These are phyloP conservation scores for Lactarius deliciosus DNA, from an alignment of 768 basidiomycete genomes.

Conservation along the genomic window DNA sequence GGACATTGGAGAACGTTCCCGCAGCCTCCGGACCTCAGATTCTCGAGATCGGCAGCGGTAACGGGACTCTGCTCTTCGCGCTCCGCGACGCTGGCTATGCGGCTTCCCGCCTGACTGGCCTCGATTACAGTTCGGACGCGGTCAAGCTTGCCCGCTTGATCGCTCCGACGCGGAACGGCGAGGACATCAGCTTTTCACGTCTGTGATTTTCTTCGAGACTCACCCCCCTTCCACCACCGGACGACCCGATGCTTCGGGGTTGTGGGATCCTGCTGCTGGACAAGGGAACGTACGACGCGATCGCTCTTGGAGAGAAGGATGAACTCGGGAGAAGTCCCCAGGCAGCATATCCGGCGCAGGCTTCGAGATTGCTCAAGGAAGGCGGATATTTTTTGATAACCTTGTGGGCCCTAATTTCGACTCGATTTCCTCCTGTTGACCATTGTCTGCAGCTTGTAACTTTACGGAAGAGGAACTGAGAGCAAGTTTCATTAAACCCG, in stretches of 20 bases:
- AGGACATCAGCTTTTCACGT: conserved; percentile 52
- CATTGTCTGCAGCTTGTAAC: conserved; percentile 55
- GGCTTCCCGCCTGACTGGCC: conserved; percentile 51
- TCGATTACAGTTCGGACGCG: conserved; percentile 78
- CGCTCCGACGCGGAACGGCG: conserved; percentile 43
- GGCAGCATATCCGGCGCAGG: conserved; percentile 57
- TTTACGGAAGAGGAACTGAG: conserved; percentile 79
- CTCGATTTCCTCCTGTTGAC: not conserved
- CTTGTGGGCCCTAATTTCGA: conserved; percentile 51
- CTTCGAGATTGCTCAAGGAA: conserved; percentile 56
- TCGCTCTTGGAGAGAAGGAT: conserved; percentile 66
- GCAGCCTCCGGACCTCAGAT: conserved; percentile 48
- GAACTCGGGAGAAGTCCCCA: conserved; percentile 52
- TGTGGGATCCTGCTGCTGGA: conserved; percentile 79
- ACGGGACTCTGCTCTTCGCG: conserved; percentile 73
- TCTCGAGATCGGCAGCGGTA: conserved; percentile 80
- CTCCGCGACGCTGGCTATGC: conserved; percentile 67
- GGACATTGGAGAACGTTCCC: conserved; percentile 59
- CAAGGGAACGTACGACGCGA: conserved; percentile 90
- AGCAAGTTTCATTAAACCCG: conserved; percentile 47
- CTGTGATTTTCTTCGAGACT: conserved; percentile 65
- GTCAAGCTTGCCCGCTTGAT: conserved; percentile 61
- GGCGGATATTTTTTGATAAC: conserved; percentile 77
- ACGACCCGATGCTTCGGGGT: conserved; percentile 30
- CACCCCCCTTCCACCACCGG: conserved; percentile 41